Evolutionary conservation across 148 eudicot species (phyloP), one percentile per base, ranked within the genome.

Genomic region (Rhododendron griersonianum): DNA sequence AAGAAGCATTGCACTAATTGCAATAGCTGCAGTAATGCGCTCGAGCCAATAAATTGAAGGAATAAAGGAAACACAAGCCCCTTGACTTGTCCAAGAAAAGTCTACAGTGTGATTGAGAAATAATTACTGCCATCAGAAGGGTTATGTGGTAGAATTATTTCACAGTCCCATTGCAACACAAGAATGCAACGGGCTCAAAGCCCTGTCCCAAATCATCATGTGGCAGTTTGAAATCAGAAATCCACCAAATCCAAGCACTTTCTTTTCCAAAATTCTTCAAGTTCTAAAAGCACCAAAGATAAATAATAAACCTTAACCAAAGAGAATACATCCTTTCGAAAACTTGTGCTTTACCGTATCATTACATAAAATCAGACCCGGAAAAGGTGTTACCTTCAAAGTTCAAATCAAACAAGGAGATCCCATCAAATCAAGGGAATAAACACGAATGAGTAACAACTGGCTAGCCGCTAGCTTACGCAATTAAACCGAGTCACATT

Each of bases 171-270:
- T 71, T 69, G 73, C 73, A 81, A 81, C 57, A 81, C 83, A 81
- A 21, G 41, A 83, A n/a, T n/a, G 57, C 76, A 77, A 79, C 57
- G 76, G 90, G 86, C 87, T 90, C 90, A 90, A 87, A 90, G 88
- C 90, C 91, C 90, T 91, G 45, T 86, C 88, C 90, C 91, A 89
- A 89, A 85, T 11, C 89, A 89, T 89, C 91, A 87, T 83, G 55
- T 87, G 91, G 84, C 89, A 85, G 48, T 65, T 82, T 61, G 14
- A 44, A 78, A 78, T 78, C 61, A 25, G 35, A 80, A 14, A 25
- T n/a, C 10, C 53, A n/a, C 30, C 81, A 23, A n/a, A 79, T n/a
- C 35, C 33, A 79, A 47, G 37, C 30, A 25, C 61, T 30, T 53
- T 18, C 7, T 53, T 53, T 30, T 48, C 37, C 2, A 28, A 7